phyloP scores from a whole-genome alignment of 108 stramenopile species.

The Skeletonema grethae region DNA sequence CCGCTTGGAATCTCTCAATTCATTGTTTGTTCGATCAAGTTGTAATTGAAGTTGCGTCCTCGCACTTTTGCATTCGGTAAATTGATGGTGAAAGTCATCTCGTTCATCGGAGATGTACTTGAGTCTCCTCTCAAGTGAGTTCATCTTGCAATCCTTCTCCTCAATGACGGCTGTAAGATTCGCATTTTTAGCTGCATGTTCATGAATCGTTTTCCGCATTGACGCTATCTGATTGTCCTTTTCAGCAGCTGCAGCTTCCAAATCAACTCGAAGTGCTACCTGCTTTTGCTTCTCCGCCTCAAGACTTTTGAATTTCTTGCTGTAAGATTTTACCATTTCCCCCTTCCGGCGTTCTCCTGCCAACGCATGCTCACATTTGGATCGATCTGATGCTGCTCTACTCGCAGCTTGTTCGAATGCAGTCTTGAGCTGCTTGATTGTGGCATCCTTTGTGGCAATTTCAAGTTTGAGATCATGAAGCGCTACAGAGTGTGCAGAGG shows the following conservation, averaged over 20 bases:
- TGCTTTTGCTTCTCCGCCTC: conserved; percentile 11
- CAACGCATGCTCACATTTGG: conserved; percentile 29
- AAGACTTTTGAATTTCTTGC: conserved; percentile 14
- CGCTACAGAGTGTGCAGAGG: not conserved
- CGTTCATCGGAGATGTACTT: conserved; percentile 25
- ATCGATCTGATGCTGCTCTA: conserved; percentile 34
- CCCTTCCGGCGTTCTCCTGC: conserved; percentile 28
- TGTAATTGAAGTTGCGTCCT: conserved; percentile 22
- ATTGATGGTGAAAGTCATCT: conserved; percentile 18
- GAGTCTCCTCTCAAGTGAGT: conserved; percentile 12
- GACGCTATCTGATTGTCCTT: not conserved
- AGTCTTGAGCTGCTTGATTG: conserved; percentile 38
- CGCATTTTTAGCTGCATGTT: conserved; percentile 9
- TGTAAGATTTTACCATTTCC: conserved; percentile 26
- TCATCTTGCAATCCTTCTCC: conserved; percentile 25
- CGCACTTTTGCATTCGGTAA: conserved; percentile 13
- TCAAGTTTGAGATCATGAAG: conserved; percentile 29
- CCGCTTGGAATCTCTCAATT: not conserved
- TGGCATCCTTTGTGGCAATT: conserved; percentile 27
- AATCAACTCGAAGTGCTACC: not conserved
- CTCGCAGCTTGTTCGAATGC: conserved; percentile 36
- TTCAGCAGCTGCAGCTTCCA: conserved; percentile 7
- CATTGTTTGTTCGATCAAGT: conserved; percentile 23
- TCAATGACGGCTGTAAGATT: conserved; percentile 9
- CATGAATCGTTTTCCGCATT: conserved; percentile 1